These are phyloP conservation scores for Aspergillus versicolor DNA, from an alignment of 2,329 filamentous ascomycete genomes.

Conservation along the genomic window DNA sequence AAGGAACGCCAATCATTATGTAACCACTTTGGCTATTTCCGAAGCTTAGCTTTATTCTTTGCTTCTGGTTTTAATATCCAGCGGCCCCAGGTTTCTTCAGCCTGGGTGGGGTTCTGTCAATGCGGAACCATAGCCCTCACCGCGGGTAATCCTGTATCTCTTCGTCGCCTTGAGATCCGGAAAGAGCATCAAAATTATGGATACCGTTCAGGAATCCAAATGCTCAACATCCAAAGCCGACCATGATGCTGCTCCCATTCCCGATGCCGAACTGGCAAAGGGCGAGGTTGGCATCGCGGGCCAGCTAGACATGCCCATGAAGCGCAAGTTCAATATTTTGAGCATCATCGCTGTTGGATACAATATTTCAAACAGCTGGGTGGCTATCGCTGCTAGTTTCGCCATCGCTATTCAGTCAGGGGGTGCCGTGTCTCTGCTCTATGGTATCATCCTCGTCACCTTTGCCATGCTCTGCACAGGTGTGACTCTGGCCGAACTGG, in stretches of 20 bases:
- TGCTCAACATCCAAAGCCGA: constrained; percentile 3
- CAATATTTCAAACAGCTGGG: constrained; percentile 27
- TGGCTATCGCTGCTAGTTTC: constrained; percentile 26
- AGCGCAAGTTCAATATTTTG: constrained; percentile 24
- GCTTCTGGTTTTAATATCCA: not conserved
- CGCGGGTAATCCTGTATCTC: not conserved
- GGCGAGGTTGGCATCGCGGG: constrained; percentile 21
- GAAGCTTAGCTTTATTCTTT: not conserved
- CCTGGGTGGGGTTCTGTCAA: not conserved
- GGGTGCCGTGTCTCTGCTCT: constrained; percentile 21
- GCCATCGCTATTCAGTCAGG: constrained; percentile 25
- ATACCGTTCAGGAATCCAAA: constrained; percentile 10
- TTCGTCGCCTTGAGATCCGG: not conserved
- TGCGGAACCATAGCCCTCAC: not conserved
- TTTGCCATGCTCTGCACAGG: constrained; percentile 17
- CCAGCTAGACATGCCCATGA: constrained; percentile 20
- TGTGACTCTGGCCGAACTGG: constrained; percentile 2
- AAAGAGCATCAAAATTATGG: constrained; percentile 7
- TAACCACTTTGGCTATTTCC: not conserved
- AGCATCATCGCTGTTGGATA: constrained; percentile 25
- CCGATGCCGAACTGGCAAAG: constrained; percentile 19
- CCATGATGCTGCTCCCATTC: constrained; percentile 1
- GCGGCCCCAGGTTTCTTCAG: not conserved
- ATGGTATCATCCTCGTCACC: constrained; percentile 23
- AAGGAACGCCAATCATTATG: constrained; percentile 1